A percentile compares a stretch with the other conserved stretches of the same genome.
phyloP scores from a whole-genome alignment of 1,284 basidiomycete genomes.

The Apiotrichum sp. region DNA sequence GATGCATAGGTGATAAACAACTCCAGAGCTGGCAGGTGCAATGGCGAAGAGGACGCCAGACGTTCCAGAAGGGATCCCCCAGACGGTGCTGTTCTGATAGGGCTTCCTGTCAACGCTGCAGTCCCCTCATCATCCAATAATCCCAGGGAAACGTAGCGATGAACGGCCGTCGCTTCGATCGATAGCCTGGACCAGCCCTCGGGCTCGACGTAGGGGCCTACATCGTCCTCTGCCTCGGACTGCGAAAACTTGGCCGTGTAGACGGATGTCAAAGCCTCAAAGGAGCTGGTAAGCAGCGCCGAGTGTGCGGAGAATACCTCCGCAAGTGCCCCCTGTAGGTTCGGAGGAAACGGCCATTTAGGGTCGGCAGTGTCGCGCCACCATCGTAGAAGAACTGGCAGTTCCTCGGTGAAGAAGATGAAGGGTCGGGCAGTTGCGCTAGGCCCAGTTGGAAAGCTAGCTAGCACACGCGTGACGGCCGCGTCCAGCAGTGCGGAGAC shows the following conservation, averaged over 20 bases:
- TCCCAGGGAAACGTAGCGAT: slow-evolving; percentile 23
- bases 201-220: slow-evolving; percentile 24
- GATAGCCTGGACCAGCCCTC: slow-evolving; percentile 36
- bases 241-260: slow-evolving; percentile 17
- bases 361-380: slow-evolving; percentile 29
- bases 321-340: slow-evolving; percentile 9
- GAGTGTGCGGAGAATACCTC: slow-evolving; percentile 7
- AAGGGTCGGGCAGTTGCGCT: slow-evolving; percentile 10
- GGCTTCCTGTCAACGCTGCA: slow-evolving; percentile 15
- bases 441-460: neutral
- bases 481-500: slow-evolving; percentile 13
- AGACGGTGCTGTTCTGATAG: slow-evolving; percentile 10
- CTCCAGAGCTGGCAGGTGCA: slow-evolving; percentile 28
- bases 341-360: slow-evolving; percentile 28
- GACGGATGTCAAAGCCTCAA: slow-evolving; percentile 4
- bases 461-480: slow-evolving; percentile 1
- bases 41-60: slow-evolving; percentile 15
- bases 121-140: slow-evolving; percentile 23
- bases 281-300: slow-evolving; percentile 4
- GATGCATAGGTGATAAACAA: slow-evolving; percentile 25
- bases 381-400: slow-evolving; percentile 31
- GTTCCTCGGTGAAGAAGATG: slow-evolving; percentile 25
- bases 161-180: slow-evolving; percentile 25
- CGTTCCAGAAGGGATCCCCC: slow-evolving; percentile 30
- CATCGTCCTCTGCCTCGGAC: slow-evolving; percentile 30